Evolutionary conservation across 169 alveolate genomes (phyloP), one percentile per base, ranked within the genome.

Genomic region (Plasmodium gonderi): DNA sequence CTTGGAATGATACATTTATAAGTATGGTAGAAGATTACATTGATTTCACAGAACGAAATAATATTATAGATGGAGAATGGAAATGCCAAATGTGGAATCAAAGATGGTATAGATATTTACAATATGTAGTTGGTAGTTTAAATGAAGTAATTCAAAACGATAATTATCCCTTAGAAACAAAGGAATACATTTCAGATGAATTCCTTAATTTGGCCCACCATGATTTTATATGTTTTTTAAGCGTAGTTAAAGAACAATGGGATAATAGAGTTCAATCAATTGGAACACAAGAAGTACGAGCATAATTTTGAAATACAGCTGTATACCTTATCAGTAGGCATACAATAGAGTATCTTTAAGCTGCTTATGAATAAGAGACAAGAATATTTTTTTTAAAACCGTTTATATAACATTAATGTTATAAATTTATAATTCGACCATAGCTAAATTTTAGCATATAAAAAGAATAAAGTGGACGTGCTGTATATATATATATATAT

Each of bases 71-170:
- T 72, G 54, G 54, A 17, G 80, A 72, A 33, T 72, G 80, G 80
- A 72, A 72, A 72, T 72, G 80, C 51, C 80, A 72, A 72, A 72
- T 72, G 80, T 72, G 80, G 80, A 72, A 72, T 36, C 80, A 72
- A 72, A 72, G 80, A 42, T 72, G 80, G 80, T 72, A 31, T 26
- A 72, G 23, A 72, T 72, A 72, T 72, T 72, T 72, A 72, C 45
- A 72, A 38, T 42, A 3, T 17, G 2, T 72, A 38, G 80, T 33
- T 36, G 33, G 80, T 72, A 72, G 80, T 72, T 72, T 72, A 26
- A 36, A 36, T 44, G 80, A 29, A 31, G 80, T 72, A 17, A 31
- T 72, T 31, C 64, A 72, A 38, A 14, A 72, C 23, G 80, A 72
- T 72, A 72, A n/a, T 44, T 72, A 72, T 38, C 47, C 80, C 29